Base-by-base conservation (phyloP, 2,329 filamentous ascomycete species). In the Beauveria sp. region DNA sequence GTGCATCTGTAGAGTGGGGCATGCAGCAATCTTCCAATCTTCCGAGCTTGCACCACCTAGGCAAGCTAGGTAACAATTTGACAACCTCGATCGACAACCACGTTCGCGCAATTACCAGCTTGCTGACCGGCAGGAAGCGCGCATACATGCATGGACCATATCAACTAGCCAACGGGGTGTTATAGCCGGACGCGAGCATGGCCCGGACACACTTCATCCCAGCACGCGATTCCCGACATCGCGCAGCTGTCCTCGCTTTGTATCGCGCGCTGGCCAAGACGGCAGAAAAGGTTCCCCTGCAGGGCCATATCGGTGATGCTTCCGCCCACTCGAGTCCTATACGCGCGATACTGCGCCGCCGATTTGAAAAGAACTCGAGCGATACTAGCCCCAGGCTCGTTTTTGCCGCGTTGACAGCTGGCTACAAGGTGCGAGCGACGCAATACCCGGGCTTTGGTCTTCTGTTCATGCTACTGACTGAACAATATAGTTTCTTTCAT, bases 221-320 rank as follows among this genome's bases (percentile, higher is more conserved):
- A 38, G 77, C 78, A 63, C 77, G 75, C 62, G 77, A 76, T 63
- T 78, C 79, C 67, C 79, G 80, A 64, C 83, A 86, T 69, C 78
- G 83, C 63, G 70, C 68, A 68, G 82, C 83, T 68, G 82, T 84
- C 70, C 80, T 90, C 65, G 87, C 89, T 56, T 84, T 93, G 54
- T 93, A 88, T 75, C 82, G 87, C 64, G 85, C 88, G 42, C 82
- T 93, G 60, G 75, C 91, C 58, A 79, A 79, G 64, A 81, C 84
- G 73, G 84, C 79, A 62, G 72, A 76, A 34, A 76, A 73, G 46
- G 74, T 88, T 40, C 74, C 80, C 1, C 73, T 90, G 1, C 79
- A 83, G 1, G 67, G 77, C 69, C 75, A 83, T 52, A 56, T 4
- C 64, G 68, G 38, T 68, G 67, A 46, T 20, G 69, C 68, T 62